Percentiles rank a stretch among this genome's conserved stretches.
Conservation (phyloP, 2,329 filamentous ascomycete genomes). For the Clarireedia homoeocarpa region DNA sequence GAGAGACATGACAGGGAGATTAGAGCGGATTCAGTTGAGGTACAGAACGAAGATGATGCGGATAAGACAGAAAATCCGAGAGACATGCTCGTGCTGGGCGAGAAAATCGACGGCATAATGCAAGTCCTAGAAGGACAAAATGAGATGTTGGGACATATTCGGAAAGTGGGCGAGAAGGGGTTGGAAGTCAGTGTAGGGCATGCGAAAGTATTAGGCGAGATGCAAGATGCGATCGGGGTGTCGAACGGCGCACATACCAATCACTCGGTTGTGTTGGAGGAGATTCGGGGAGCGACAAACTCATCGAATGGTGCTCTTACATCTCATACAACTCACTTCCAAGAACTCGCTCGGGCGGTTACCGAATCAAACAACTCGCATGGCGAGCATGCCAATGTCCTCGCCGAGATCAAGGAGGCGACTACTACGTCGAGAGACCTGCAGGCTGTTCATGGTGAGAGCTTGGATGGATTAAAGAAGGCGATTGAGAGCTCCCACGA, state of each 20-base stretch:
- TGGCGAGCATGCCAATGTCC: constrained; percentile 6
- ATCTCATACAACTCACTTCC: constrained; percentile 11
- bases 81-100: background rate
- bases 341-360: constrained; percentile 8
- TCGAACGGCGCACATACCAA: constrained; percentile 18
- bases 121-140: constrained; percentile 17
- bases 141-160: background rate
- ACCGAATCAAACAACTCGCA: constrained; percentile 9
- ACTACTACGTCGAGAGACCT: constrained; percentile 13
- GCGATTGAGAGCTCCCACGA: constrained; percentile 3
- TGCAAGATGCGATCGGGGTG: constrained; percentile 4
- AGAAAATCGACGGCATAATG: background rate
- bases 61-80: background rate
- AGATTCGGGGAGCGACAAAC: too few species aligned
- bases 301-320: too few species aligned
- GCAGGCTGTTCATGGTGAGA: background rate
- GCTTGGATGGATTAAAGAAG: background rate
- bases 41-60: background rate
- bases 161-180: too few species aligned
- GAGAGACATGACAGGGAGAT: too few species aligned
- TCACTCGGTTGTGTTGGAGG: too few species aligned
- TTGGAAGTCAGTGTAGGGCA: too few species aligned
- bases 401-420: constrained; percentile 19
- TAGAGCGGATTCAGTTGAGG: too few species aligned
- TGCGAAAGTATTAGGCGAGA: constrained; percentile 5